Percentiles rank a stretch among this genome's conserved stretches.
Evolutionary conservation across 257 asterid species (phyloP).

Genomic region (Lycium barbarum): DNA sequence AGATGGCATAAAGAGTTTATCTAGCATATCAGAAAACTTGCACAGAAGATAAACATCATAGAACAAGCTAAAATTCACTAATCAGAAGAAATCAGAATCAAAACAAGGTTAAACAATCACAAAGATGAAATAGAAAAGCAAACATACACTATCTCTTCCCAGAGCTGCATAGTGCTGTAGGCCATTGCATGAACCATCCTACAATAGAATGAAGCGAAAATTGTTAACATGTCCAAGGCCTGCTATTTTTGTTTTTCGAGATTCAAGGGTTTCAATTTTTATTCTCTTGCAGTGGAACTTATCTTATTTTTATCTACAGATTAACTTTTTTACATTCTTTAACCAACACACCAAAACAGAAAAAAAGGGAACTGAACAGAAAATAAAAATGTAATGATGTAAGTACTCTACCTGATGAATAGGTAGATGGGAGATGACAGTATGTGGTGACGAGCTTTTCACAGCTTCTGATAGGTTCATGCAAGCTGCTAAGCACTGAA

Average conservation of each 20-base stretch:
- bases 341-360: not conserved
- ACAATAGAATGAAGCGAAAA: constrained; percentile 34
- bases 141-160: constrained; percentile 84
- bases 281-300: not conserved
- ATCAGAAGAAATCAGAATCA: not conserved
- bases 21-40: not conserved
- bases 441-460: constrained; percentile 79
- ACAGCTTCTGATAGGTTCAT: constrained; percentile 85
- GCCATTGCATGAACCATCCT: constrained; percentile 99
- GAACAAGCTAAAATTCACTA: not conserved
- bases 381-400: not conserved
- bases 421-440: constrained; percentile 87
- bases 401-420: constrained; percentile 76
- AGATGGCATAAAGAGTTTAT: constrained; percentile 19
- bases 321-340: not conserved
- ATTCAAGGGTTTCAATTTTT: constrained; percentile 1
- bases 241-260: not conserved
- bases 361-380: not conserved
- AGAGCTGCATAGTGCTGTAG: constrained; percentile 98
- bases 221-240: not conserved
- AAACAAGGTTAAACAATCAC: not conserved
- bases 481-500: constrained; percentile 95
- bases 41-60: constrained; percentile 8
- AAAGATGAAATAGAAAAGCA: not conserved
- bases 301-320: not conserved